These are phyloP conservation scores for Ceratocystis smalleyi DNA, from an alignment of 2,329 filamentous ascomycete species.

Conservation along the genomic window DNA sequence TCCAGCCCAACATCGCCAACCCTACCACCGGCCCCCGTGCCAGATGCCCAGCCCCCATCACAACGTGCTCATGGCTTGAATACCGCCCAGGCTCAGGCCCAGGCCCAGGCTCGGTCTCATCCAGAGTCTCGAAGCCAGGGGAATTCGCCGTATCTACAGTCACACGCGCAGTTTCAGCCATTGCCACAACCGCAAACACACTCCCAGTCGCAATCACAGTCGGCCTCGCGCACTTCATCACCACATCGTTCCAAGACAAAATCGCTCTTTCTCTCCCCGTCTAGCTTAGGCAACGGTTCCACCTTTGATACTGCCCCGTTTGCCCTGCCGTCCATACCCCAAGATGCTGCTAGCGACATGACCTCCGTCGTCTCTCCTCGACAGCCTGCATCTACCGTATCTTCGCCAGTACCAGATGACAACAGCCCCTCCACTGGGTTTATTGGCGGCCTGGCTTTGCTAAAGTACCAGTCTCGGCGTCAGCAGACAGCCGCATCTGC, in stretches of 20 bases:
- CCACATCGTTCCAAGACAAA: conserved; percentile 15
- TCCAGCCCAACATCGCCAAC: conserved; percentile 41
- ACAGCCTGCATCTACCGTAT: conserved; percentile 19
- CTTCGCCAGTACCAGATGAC: conserved; percentile 23
- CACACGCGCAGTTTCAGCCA: conserved; percentile 3
- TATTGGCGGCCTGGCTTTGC: conserved; percentile 39
- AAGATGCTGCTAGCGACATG: conserved; percentile 15
- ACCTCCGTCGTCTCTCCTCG: conserved; percentile 1
- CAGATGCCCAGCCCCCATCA: conserved; percentile 6
- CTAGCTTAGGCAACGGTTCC: conserved; percentile 19
- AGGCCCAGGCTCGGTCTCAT: neutral
- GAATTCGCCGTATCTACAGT: conserved; percentile 11
- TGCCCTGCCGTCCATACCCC: conserved; percentile 19
- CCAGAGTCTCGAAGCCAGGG: neutral
- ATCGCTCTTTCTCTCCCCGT: conserved; percentile 13
- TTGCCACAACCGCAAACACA: neutral
- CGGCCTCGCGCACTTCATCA: conserved; percentile 5
- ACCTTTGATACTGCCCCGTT: conserved; percentile 16
- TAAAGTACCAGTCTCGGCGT: conserved; percentile 32
- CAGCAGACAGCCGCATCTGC: conserved; percentile 19
- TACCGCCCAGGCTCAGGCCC: neutral
- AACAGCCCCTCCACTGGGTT: conserved; percentile 31
- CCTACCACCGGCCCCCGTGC: conserved; percentile 22
- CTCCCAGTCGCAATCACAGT: neutral
- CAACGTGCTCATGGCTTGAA: neutral